Evolutionary conservation across 2,329 filamentous ascomycete genomes (phyloP).

Genomic region (Colletotrichum tropicicola): DNA sequence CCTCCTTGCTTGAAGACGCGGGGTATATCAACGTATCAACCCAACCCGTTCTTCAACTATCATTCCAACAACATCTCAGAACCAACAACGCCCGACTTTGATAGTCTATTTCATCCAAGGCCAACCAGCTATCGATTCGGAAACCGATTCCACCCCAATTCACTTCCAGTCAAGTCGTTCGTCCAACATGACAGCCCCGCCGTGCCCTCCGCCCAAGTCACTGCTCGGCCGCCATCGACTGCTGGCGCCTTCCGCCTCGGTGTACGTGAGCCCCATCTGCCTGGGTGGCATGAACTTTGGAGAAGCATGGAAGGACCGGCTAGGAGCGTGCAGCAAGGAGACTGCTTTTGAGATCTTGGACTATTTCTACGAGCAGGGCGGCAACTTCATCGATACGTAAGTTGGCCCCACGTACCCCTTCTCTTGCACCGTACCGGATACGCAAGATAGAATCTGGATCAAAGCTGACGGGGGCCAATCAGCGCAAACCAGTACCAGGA

Average conservation of each 20-base stretch:
- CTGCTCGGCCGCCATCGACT: conserved; percentile 60
- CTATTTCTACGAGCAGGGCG: conserved; percentile 62
- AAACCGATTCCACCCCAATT: too few species aligned
- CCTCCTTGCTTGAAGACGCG: too few species aligned
- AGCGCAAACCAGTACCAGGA: conserved; percentile 62
- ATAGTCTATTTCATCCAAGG: too few species aligned
- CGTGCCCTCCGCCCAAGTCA: not conserved
- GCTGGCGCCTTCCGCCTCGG: conserved; percentile 55
- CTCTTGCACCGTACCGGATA: too few species aligned
- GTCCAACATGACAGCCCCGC: not conserved
- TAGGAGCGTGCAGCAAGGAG: conserved; percentile 64
- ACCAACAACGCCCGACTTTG: too few species aligned
- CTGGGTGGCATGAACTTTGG: conserved; percentile 64
- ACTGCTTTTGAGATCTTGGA: conserved; percentile 65
- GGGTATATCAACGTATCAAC: too few species aligned
- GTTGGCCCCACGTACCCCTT: not conserved
- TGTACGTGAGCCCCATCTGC: conserved; percentile 59
- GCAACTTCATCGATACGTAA: conserved; percentile 73
- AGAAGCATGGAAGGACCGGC: conserved; percentile 49
- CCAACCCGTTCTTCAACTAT: too few species aligned
- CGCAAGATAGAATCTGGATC: too few species aligned
- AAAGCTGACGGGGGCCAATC: not conserved
- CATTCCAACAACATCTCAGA: too few species aligned
- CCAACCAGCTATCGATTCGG: not conserved
- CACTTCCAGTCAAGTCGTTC: not conserved